Conservation (phyloP, 768 basidiomycete species). For the Podaxis sp. region DNA sequence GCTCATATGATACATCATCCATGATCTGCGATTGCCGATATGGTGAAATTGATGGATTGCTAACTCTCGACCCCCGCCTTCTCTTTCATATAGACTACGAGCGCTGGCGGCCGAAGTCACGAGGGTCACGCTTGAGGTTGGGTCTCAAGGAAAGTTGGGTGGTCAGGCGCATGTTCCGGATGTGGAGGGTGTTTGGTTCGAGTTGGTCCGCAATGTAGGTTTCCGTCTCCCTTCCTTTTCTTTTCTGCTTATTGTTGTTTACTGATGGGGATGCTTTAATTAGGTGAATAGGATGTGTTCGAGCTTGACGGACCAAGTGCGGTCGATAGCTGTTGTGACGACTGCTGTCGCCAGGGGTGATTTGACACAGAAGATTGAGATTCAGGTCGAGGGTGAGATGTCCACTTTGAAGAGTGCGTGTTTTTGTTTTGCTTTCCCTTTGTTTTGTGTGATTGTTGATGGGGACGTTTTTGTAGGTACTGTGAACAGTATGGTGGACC, state of each 20-base stretch:
- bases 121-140: conserved; percentile 80
- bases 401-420: conserved; percentile 58
- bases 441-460: neutral
- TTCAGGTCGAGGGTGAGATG: conserved; percentile 86
- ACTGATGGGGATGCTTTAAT: neutral
- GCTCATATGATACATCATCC: neutral
- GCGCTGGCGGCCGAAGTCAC: conserved; percentile 81
- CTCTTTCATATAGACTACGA: conserved; percentile 32
- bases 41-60: too few species aligned
- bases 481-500: conserved; percentile 94
- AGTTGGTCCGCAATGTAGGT: conserved; percentile 71
- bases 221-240: neutral
- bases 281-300: conserved; percentile 80
- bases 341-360: conserved; percentile 91
- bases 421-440: neutral
- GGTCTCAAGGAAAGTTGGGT: conserved; percentile 84
- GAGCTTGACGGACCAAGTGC: conserved; percentile 75
- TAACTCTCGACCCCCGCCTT: too few species aligned
- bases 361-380: conserved; percentile 89
- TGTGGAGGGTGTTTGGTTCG: conserved; percentile 89
- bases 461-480: conserved; percentile 36
- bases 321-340: conserved; percentile 80
- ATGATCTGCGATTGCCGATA: neutral
- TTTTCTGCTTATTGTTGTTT: neutral
- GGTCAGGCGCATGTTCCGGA: conserved; percentile 86